These are phyloP conservation scores for Saitozyma podzolica DNA, from an alignment of 768 basidiomycete genomes.

Conservation along the genomic window DNA sequence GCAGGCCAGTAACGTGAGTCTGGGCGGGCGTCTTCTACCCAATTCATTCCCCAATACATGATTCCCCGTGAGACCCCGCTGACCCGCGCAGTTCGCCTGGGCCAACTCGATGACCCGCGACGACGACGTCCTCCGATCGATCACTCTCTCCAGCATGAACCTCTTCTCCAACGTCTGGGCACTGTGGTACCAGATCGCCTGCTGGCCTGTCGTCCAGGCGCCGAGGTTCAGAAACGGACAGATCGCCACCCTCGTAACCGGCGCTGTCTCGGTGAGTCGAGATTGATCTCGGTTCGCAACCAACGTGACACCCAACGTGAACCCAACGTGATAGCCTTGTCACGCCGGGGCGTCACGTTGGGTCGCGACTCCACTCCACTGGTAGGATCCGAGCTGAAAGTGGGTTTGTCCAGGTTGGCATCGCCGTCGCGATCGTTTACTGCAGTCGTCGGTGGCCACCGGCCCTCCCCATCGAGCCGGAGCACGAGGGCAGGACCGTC, in stretches of 20 bases:
- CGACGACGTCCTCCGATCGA: slow-evolving; percentile 67
- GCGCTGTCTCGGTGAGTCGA: slow-evolving; percentile 17
- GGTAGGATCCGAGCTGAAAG: too few species aligned
- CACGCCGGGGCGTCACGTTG: too few species aligned
- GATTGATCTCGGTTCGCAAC: too few species aligned
- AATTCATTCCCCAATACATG: neutral
- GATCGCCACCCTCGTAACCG: slow-evolving; percentile 51
- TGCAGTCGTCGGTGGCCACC: slow-evolving; percentile 19
- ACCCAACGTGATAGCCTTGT: too few species aligned
- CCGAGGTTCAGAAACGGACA: slow-evolving; percentile 68
- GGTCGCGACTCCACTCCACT: too few species aligned
- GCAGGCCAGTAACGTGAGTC: slow-evolving; percentile 63
- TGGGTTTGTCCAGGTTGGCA: slow-evolving; percentile 1
- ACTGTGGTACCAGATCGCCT: slow-evolving; percentile 53
- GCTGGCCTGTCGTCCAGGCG: slow-evolving; percentile 72
- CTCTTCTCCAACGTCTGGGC: slow-evolving; percentile 67
- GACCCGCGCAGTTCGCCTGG: slow-evolving; percentile 62
- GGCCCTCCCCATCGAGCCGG: slow-evolving; percentile 9
- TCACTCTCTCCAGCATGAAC: slow-evolving; percentile 76
- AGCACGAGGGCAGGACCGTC: slow-evolving; percentile 7
- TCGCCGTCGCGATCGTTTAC: slow-evolving; percentile 20
- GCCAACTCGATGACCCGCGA: slow-evolving; percentile 73
- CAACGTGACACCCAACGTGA: too few species aligned
- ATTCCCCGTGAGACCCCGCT: neutral
- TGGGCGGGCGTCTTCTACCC: neutral